Evolutionary conservation across 164 flowering plant species (phyloP), one percentile per base, ranked within the genome.

Genomic region (Liriodendron chinense): DNA sequence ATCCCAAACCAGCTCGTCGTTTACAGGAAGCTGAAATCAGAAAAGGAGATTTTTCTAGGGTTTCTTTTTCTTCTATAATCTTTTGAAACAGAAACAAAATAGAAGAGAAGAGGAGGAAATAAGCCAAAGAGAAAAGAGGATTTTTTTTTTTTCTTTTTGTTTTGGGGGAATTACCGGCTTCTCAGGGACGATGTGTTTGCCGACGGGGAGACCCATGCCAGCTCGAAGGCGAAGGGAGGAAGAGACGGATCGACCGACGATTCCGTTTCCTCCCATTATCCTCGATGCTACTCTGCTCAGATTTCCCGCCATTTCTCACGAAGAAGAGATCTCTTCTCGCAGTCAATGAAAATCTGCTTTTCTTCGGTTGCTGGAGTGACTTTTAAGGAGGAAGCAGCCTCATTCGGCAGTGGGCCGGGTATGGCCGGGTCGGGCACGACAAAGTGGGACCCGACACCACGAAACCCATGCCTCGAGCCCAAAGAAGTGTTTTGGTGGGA

Each of bases 121-220:
- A 34, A 71, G 20, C 22, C 3, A 23, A 22, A 9, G 34, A 70
- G 7, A 47, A 10, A 47, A 14, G 47, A 12, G 9, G 2, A 49
- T 13, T 5, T 13, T 20, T 22, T 47, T 24, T 9, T 67, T 24
- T 8, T 21, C 43, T 34, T 34, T 34, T n/a, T 4, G 1, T 16
- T 5, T 9, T 23, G 2, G 1, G 9, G 12, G 65, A 49, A 56
- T 77, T 72, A 96, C 97, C 22, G 99, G 99, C 74, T 89, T 96
- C 79, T 92, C 85, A 50, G 98, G 99, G 79, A 96, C 94, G 86
- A 94, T 84, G 90, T 90, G 97, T 74, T 85, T 91, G 82, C 98
- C 99, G 74, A 90, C 96, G 65, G 99, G 98, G 70, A 92, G 94
- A 70, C 99, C 98, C 98, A 96, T 96, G 77, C 99, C 99, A 72